Conservation (phyloP, 225 moss, liverwort and hornwort genomes). For the Antitrichia curtipendula region DNA sequence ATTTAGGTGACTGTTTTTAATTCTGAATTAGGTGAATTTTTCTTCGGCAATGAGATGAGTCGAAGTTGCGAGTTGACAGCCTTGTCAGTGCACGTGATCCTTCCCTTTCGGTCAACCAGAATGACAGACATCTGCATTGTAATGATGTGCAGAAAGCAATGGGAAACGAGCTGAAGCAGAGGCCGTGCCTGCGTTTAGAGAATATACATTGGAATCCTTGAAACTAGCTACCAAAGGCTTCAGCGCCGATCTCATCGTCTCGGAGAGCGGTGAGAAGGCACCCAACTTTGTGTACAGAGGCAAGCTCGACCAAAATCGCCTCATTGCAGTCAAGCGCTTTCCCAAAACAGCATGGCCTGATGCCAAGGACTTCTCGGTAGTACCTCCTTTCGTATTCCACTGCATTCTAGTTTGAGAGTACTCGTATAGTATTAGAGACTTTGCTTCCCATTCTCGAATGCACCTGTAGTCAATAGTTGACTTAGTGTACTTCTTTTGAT, state of each 20-base stretch:
- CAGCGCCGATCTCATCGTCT: slow-evolving; percentile 73
- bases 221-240: slow-evolving; percentile 85
- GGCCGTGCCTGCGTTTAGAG: slow-evolving; percentile 63
- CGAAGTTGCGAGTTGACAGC: neutral
- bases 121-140: neutral
- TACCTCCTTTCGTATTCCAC: neutral
- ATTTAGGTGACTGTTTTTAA: neutral
- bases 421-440: neutral
- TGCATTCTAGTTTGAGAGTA: neutral
- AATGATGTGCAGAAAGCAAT: slow-evolving; percentile 46
- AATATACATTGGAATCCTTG: slow-evolving; percentile 73
- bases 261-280: slow-evolving; percentile 94
- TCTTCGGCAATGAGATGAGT: neutral
- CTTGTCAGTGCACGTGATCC: neutral
- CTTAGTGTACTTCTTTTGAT: neutral
- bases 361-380: slow-evolving; percentile 89
- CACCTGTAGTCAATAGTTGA: neutral
- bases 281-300: slow-evolving; percentile 86
- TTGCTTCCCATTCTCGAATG: neutral
- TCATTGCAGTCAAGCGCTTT: slow-evolving; percentile 90
- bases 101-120: neutral
- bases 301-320: slow-evolving; percentile 69
- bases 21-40: neutral
- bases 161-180: slow-evolving; percentile 64
- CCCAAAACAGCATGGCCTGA: slow-evolving; percentile 95